phyloP scores from a whole-genome alignment of 1,139 yeast genomes.

The Saccharomyces hybrid region DNA sequence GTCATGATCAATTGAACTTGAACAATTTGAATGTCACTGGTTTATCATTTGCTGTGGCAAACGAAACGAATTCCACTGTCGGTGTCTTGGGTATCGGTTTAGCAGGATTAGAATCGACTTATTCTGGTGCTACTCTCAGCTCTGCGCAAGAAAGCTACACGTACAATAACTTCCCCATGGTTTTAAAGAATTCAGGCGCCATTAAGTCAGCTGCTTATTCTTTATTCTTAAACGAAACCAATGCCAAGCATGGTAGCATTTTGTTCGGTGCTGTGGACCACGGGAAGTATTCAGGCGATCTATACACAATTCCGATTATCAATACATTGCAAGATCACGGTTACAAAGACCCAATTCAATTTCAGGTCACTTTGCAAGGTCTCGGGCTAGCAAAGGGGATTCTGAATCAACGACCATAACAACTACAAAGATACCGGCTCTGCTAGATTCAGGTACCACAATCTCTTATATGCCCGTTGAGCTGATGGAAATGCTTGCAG shows the following conservation, averaged over 20 bases:
- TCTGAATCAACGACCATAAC: slow-evolving; percentile 22
- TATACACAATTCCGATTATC: slow-evolving; percentile 41
- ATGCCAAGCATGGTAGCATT: slow-evolving; percentile 38
- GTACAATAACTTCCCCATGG: slow-evolving; percentile 38
- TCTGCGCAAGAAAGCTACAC: not conserved
- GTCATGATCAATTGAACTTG: slow-evolving; percentile 44
- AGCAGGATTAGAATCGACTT: slow-evolving; percentile 41
- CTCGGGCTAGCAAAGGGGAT: slow-evolving; percentile 34
- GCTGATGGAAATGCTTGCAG: slow-evolving; percentile 36
- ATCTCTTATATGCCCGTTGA: slow-evolving; percentile 44
- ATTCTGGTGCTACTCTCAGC: not conserved
- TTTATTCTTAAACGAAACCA: slow-evolving; percentile 38
- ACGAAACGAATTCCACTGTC: slow-evolving; percentile 43
- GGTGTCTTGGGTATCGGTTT: slow-evolving; percentile 64
- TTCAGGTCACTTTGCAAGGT: slow-evolving; percentile 41
- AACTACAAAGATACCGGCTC: slow-evolving; percentile 35
- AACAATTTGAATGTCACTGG: slow-evolving; percentile 38
- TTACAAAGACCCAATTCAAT: slow-evolving; percentile 33
- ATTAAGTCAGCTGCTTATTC: slow-evolving; percentile 50
- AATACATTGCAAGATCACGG: slow-evolving; percentile 32
- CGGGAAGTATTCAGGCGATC: slow-evolving; percentile 42
- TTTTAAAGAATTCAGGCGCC: slow-evolving; percentile 43
- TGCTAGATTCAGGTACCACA: slow-evolving; percentile 66
- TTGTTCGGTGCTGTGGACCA: slow-evolving; percentile 56
- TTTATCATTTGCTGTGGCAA: slow-evolving; percentile 50